These are phyloP conservation scores for Phytophthora idaei DNA, from an alignment of 352 stramenopile genomes.

Conservation along the genomic window DNA sequence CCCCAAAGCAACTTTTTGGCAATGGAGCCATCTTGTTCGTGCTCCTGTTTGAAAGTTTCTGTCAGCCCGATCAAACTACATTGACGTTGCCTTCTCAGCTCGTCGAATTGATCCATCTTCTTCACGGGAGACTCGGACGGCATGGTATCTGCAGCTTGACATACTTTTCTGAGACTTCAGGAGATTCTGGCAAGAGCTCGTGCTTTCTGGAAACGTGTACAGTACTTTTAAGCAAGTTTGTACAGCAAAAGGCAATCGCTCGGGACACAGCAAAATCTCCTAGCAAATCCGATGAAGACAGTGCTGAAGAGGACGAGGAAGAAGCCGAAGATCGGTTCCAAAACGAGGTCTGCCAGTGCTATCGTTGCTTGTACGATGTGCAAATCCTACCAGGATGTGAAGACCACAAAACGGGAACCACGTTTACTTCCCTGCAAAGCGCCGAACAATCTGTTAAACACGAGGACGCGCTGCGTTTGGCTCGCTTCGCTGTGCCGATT, in stretches of 20 bases:
- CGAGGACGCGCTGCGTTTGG: slow-evolving; percentile 39
- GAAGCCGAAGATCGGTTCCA: slow-evolving; percentile 45
- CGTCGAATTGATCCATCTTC: slow-evolving; percentile 39
- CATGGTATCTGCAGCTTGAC: slow-evolving; percentile 53
- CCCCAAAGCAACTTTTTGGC: slow-evolving; percentile 49
- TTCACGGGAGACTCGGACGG: slow-evolving; percentile 51
- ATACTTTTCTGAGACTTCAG: slow-evolving; percentile 33
- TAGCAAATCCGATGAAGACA: slow-evolving; percentile 7
- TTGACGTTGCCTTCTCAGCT: slow-evolving; percentile 11
- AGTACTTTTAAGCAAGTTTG: slow-evolving; percentile 39
- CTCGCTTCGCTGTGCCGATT: slow-evolving; percentile 64
- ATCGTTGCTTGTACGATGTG: slow-evolving; percentile 75
- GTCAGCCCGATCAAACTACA: neutral
- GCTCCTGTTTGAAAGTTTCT: slow-evolving; percentile 41
- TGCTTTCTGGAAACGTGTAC: slow-evolving; percentile 57
- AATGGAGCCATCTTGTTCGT: slow-evolving; percentile 62
- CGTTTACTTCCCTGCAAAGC: slow-evolving; percentile 42
- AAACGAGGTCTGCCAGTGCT: slow-evolving; percentile 65
- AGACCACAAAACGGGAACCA: slow-evolving; percentile 64
- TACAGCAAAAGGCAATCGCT: slow-evolving; percentile 20
- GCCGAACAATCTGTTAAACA: slow-evolving; percentile 25
- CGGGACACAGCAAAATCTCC: slow-evolving; percentile 7
- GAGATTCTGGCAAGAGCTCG: slow-evolving; percentile 10
- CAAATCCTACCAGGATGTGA: slow-evolving; percentile 60
- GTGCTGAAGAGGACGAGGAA: slow-evolving; percentile 18